Percentiles rank a stretch among this genome's conserved stretches.
phyloP scores from a whole-genome alignment of 2,329 filamentous ascomycete genomes.

The Neofusicoccum parvum region DNA sequence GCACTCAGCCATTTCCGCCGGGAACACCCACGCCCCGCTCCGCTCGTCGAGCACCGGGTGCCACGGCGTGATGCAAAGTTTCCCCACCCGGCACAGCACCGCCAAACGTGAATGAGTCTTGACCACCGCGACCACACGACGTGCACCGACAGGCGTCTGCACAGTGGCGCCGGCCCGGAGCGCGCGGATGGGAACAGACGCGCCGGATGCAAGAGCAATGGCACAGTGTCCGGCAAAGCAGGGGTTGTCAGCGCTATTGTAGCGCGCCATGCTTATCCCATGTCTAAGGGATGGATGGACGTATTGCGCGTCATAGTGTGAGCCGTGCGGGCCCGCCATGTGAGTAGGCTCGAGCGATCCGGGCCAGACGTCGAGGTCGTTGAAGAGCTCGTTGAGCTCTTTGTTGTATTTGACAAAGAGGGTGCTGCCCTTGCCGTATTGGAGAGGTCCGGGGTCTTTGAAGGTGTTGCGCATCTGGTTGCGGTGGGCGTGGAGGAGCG shows the following conservation, averaged over 20 bases:
- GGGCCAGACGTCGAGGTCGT: conserved; percentile 28
- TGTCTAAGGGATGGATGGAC: neutral
- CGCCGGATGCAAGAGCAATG: conserved; percentile 50
- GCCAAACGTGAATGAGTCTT: conserved; percentile 47
- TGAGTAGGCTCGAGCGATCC: too few species aligned
- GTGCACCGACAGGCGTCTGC: conserved; percentile 52
- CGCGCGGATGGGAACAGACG: conserved; percentile 43
- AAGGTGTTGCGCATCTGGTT: conserved; percentile 64
- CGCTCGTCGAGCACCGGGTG: conserved; percentile 53
- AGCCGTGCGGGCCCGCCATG: neutral
- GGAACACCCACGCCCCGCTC: conserved; percentile 51
- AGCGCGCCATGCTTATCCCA: conserved; percentile 44
- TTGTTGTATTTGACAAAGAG: conserved; percentile 57
- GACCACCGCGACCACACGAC: conserved; percentile 55
- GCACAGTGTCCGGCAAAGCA: conserved; percentile 58
- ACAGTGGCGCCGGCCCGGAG: conserved; percentile 49
- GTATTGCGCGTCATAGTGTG: neutral
- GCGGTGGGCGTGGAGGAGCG: conserved; percentile 58
- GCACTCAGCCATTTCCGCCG: conserved; percentile 39
- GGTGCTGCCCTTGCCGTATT: conserved; percentile 55
- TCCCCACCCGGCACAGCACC: conserved; percentile 50
- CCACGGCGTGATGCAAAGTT: conserved; percentile 60
- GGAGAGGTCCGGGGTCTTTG: conserved; percentile 61
- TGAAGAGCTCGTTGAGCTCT: conserved; percentile 49
- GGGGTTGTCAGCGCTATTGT: conserved; percentile 45